phyloP scores from a whole-genome alignment of 2,329 filamentous ascomycete species.

The Pseudogymnoascus sp. region DNA sequence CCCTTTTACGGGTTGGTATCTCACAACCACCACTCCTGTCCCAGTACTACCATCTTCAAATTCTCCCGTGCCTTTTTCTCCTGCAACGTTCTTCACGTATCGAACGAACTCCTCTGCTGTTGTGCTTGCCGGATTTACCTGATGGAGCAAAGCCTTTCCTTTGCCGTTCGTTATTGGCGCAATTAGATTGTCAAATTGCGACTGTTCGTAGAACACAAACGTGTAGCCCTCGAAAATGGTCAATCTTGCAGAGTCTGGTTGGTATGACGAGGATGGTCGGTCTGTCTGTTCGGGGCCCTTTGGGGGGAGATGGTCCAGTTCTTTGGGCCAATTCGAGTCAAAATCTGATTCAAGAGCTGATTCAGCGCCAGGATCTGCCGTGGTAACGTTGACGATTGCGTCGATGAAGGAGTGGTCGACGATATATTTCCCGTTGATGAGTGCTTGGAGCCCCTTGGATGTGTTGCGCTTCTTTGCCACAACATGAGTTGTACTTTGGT shows the following conservation, averaged over 20 bases:
- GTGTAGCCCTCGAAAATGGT: slow-evolving; percentile 79
- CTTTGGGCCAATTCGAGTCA: slow-evolving; percentile 66
- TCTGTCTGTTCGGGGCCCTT: slow-evolving; percentile 66
- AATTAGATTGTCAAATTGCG: slow-evolving; percentile 67
- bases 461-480: slow-evolving; percentile 86
- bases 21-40: slow-evolving; percentile 70
- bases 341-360: slow-evolving; percentile 71
- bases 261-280: slow-evolving; percentile 59
- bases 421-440: slow-evolving; percentile 72
- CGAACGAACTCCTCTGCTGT: slow-evolving; percentile 66
- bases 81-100: slow-evolving; percentile 66
- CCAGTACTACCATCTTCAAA: slow-evolving; percentile 56
- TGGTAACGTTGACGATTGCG: slow-evolving; percentile 52
- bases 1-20: slow-evolving; percentile 53
- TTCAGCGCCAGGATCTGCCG: slow-evolving; percentile 40
- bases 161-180: slow-evolving; percentile 68
- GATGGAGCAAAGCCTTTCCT: slow-evolving; percentile 68
- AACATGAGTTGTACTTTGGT: slow-evolving; percentile 70
- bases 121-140: slow-evolving; percentile 54
- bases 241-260: slow-evolving; percentile 55
- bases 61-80: slow-evolving; percentile 60
- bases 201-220: slow-evolving; percentile 73
- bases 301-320: slow-evolving; percentile 62
- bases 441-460: slow-evolving; percentile 73
- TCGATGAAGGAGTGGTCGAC: slow-evolving; percentile 67